These are phyloP conservation scores for Pyrus betulifolia DNA, from an alignment of 306 rosid genomes.

Conservation along the genomic window DNA sequence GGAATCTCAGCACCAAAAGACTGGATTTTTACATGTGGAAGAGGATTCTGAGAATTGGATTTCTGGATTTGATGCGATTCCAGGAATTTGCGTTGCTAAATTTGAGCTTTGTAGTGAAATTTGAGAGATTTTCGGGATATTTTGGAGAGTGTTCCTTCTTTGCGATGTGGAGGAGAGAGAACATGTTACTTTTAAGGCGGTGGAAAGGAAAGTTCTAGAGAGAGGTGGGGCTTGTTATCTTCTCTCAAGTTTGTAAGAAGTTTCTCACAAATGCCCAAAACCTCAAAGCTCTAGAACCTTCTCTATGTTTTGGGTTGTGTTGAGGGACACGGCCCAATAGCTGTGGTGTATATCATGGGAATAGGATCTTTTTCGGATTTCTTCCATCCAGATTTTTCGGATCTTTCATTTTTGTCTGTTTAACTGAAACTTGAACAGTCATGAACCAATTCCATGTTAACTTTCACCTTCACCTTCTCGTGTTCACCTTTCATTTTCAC, in stretches of 20 bases:
- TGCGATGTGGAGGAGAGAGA: neutral
- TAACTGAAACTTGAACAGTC: too few species aligned
- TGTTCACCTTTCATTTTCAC: too few species aligned
- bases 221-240: neutral
- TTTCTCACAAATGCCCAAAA: conserved; percentile 2
- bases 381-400: too few species aligned
- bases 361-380: too few species aligned
- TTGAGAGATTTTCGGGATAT: neutral
- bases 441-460: too few species aligned
- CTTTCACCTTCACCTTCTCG: too few species aligned
- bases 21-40: neutral
- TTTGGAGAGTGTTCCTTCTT: neutral
- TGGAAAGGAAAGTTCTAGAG: conserved; percentile 50
- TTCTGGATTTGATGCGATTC: neutral
- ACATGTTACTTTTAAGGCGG: conserved; percentile 12
- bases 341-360: too few species aligned
- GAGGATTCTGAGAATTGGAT: neutral
- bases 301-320: conserved; percentile 5
- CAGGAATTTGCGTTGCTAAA: neutral
- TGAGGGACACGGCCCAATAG: neutral
- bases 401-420: too few species aligned
- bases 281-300: conserved; percentile 41
- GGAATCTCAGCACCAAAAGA: neutral
- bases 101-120: neutral
- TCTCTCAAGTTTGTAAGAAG: conserved; percentile 15